Percentiles rank a stretch among this genome's conserved stretches.
Conservation (phyloP, 768 basidiomycete species). For the Holtermannia corniformis region DNA sequence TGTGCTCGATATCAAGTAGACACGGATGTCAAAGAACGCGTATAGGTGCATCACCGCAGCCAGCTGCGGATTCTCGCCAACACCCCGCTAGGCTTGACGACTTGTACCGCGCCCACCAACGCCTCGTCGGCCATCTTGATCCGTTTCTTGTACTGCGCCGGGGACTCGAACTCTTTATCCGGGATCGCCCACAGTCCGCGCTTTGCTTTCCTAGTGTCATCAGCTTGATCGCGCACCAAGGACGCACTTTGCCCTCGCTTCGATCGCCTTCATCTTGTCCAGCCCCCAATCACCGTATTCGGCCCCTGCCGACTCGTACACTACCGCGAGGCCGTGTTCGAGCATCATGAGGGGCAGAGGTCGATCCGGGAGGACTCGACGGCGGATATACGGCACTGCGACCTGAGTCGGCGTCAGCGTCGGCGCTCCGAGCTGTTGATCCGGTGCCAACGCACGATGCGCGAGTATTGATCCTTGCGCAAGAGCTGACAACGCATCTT, state of each 20-base stretch:
- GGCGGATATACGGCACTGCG: conserved; percentile 53
- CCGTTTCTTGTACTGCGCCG: conserved; percentile 70
- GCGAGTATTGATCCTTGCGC: conserved; percentile 70
- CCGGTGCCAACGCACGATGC: conserved; percentile 52
- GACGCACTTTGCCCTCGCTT: conserved; percentile 60
- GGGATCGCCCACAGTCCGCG: conserved; percentile 68
- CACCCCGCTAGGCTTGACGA: no score
- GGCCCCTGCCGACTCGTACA: conserved; percentile 67
- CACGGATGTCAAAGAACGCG: no score
- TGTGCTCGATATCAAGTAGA: no score
- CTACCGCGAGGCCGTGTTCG: conserved; percentile 58
- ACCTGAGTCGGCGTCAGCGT: conserved; percentile 47
- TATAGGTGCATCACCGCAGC: no score
- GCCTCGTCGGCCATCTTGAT: conserved; percentile 27
- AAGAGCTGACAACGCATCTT: conserved; percentile 62
- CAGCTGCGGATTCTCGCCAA: no score
- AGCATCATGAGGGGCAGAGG: conserved; percentile 63
- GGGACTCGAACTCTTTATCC: conserved; percentile 51
- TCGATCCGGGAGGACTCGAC: conserved; percentile 52
- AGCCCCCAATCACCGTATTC: conserved; percentile 66
- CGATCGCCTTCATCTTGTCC: conserved; percentile 54
- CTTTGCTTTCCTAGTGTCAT: conserved; percentile 47
- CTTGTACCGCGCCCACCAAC: neutral
- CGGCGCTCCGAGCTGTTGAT: no score
- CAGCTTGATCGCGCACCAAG: neutral